Percentiles rank a stretch among this genome's conserved stretches.
Evolutionary conservation across 257 asterid genomes (phyloP).

Genomic region (Pogostemon cablin): DNA sequence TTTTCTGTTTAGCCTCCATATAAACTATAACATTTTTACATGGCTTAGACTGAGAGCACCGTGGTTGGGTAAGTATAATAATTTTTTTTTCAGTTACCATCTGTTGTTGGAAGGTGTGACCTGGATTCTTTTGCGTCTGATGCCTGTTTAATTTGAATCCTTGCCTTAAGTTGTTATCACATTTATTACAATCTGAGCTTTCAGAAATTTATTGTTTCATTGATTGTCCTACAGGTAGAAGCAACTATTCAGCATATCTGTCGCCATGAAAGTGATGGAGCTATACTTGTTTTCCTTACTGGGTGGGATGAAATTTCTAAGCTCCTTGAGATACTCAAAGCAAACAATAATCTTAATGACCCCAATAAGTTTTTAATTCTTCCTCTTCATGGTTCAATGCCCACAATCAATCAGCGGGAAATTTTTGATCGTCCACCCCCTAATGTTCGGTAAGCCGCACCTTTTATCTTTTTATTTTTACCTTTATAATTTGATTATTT

Average conservation of each 20-base stretch:
- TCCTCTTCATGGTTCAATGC: conserved; percentile 99
- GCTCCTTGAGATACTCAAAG: conserved; percentile 77
- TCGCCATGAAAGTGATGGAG: conserved; percentile 82
- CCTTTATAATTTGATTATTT: background rate
- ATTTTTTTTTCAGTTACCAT: background rate
- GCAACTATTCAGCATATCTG: conserved; percentile 81
- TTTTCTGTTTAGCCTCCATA: conserved; percentile 10
- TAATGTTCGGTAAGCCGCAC: conserved; percentile 59
- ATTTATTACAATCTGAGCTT: conserved; percentile 14
- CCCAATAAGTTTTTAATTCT: conserved; percentile 64
- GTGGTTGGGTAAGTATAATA: background rate
- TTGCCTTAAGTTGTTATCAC: conserved; percentile 12
- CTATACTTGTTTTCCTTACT: conserved; percentile 90
- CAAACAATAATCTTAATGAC: conserved; percentile 61
- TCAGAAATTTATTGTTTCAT: conserved; percentile 29
- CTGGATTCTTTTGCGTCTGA: conserved; percentile 5
- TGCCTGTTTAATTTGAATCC: conserved; percentile 7
- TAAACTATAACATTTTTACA: background rate
- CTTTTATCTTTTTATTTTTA: conserved; percentile 9
- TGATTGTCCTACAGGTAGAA: conserved; percentile 62
- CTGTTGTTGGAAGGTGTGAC: conserved; percentile 6
- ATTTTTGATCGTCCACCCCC: conserved; percentile 84
- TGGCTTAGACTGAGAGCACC: background rate
- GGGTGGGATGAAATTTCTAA: conserved; percentile 99
- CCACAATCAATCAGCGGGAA: conserved; percentile 85